These are phyloP conservation scores for Rhododendron simsii DNA, from an alignment of 148 eudicot species.

Conservation along the genomic window DNA sequence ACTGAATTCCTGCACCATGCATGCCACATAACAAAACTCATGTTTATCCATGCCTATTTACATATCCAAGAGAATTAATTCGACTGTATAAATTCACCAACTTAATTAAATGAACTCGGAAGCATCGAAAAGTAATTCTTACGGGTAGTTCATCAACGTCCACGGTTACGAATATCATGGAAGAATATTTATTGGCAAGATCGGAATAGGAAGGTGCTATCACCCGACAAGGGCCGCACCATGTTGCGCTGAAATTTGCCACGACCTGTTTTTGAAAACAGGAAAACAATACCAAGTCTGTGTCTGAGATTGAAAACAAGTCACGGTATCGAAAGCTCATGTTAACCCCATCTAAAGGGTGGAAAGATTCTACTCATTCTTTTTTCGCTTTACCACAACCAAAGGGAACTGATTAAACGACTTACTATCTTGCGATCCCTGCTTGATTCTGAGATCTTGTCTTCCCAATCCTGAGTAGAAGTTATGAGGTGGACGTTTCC, in stretches of 20 bases:
- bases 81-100: neutral
- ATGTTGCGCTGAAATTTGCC: conserved; percentile 65
- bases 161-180: conserved; percentile 51
- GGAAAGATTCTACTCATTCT: neutral
- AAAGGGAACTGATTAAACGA: neutral
- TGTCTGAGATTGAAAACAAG: neutral
- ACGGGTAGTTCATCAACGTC: conserved; percentile 77
- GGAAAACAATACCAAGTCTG: neutral
- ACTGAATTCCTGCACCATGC: conserved; percentile 53
- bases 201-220: conserved; percentile 50
- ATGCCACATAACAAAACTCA: conserved; percentile 1
- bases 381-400: neutral
- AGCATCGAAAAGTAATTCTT: conserved; percentile 17
- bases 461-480: conserved; percentile 51
- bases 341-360: neutral
- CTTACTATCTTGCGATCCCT: conserved; percentile 50
- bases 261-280: conserved; percentile 37
- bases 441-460: conserved; percentile 53
- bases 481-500: conserved; percentile 54
- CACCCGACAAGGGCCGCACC: conserved; percentile 62
- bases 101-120: neutral
- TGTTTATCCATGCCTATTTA: neutral
- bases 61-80: neutral
- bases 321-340: neutral
- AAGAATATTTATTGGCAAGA: conserved; percentile 58